phyloP scores from a whole-genome alignment of 176 grass and related monocot species.

The Oryza punctata region DNA sequence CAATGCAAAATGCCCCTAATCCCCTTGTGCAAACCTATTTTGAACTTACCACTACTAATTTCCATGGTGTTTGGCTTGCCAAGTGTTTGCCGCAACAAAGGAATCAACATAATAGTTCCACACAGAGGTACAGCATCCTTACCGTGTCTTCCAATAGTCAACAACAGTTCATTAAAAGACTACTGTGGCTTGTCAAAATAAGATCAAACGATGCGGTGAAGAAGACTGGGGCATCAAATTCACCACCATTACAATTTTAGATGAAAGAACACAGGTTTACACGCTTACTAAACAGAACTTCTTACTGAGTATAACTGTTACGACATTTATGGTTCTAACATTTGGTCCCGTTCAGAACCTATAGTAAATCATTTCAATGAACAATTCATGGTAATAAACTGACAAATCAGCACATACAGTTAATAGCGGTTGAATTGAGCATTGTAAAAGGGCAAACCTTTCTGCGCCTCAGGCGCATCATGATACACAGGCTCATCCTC shows the following conservation, averaged over 20 bases:
- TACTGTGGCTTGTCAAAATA: background rate
- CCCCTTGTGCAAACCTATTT: background rate
- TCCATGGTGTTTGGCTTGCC: background rate
- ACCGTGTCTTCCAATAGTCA: background rate
- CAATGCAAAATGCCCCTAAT: background rate
- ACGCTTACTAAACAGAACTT: background rate
- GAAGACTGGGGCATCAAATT: background rate
- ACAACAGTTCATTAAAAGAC: background rate
- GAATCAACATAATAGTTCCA: background rate
- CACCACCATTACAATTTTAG: background rate
- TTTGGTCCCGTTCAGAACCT: background rate
- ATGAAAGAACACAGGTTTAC: background rate
- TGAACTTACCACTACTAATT: constrained; percentile 11
- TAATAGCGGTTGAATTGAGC: background rate
- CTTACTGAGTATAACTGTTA: background rate
- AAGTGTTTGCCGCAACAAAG: background rate
- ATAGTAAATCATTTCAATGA: background rate
- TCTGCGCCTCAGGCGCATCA: constrained; percentile 55
- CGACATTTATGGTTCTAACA: background rate
- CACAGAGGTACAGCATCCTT: background rate
- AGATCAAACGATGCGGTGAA: background rate
- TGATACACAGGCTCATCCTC: constrained; percentile 77
- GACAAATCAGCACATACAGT: background rate
- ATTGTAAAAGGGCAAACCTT: constrained; percentile 43
- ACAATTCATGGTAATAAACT: background rate